phyloP scores from a whole-genome alignment of 495 filamentous ascomycete species.

The Neurospora sp. region DNA sequence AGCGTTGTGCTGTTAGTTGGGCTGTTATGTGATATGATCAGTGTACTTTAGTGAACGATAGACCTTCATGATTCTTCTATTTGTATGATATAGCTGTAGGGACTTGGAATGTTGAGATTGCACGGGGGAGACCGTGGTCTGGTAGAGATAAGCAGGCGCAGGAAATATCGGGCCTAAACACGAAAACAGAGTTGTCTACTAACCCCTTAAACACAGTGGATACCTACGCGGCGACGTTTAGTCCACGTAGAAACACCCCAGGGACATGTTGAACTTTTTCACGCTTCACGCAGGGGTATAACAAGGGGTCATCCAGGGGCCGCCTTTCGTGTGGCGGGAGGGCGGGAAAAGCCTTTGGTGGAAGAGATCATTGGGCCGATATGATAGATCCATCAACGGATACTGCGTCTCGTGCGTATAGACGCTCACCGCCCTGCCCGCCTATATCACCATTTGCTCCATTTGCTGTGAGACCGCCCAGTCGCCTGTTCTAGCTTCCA shows the following conservation, averaged over 20 bases:
- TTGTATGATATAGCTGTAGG: neutral
- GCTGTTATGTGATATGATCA: neutral
- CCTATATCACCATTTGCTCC: neutral
- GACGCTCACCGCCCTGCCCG: neutral
- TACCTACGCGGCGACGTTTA: too few relatives aligned
- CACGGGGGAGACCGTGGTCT: neutral
- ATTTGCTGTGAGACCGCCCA: neutral
- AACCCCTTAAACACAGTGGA: neutral
- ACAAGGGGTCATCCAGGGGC: neutral
- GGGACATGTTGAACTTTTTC: neutral
- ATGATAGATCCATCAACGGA: neutral
- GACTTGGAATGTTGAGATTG: neutral
- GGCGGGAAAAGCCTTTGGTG: neutral
- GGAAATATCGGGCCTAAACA: neutral
- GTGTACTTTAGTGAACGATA: neutral
- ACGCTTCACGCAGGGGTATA: neutral
- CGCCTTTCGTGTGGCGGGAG: neutral
- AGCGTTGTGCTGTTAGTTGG: neutral
- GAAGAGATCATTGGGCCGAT: neutral
- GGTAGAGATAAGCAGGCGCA: neutral
- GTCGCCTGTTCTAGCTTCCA: neutral
- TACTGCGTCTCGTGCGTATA: neutral
- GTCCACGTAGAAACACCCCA: neutral
- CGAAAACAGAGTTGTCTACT: neutral
- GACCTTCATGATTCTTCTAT: neutral